Conservation (phyloP, 139 green algal species). For the Edaphochlamys debaryana region DNA sequence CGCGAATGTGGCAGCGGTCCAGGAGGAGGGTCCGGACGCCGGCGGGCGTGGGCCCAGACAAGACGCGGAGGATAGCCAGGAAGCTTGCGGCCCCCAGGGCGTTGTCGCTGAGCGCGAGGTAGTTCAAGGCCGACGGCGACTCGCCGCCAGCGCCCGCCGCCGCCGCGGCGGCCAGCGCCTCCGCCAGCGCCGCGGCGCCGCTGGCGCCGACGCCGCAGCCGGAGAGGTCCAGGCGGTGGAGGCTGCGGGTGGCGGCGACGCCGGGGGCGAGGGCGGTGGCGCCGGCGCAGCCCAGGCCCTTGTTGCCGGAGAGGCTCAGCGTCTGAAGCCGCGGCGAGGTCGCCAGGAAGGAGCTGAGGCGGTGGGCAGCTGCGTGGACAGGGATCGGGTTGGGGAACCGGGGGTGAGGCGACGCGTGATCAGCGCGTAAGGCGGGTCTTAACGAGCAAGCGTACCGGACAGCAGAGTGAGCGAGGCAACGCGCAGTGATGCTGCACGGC, state of each 20-base stretch:
- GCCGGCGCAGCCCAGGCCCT: slow-evolving; percentile 1
- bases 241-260: neutral
- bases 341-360: slow-evolving; percentile 5
- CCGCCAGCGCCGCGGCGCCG: slow-evolving; percentile 3
- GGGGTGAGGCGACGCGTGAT: too few relatives aligned
- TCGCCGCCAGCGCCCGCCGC: neutral
- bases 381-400: too few relatives aligned
- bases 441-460: too few relatives aligned
- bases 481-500: too few relatives aligned
- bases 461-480: too few relatives aligned
- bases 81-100: neutral
- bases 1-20: slow-evolving; percentile 9
- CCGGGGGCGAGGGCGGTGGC: neutral
- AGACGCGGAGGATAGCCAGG: neutral
- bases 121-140: neutral
- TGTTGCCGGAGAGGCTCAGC: slow-evolving; percentile 9
- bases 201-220: slow-evolving; percentile 1
- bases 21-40: neutral
- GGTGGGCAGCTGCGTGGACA: slow-evolving; percentile 14
- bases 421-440: too few relatives aligned
- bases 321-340: neutral
- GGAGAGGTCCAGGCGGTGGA: slow-evolving; percentile 21
- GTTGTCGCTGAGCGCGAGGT: slow-evolving; percentile 10
- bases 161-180: neutral
- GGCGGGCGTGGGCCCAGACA: neutral